These are phyloP conservation scores for Casuarina cunninghamiana DNA, from an alignment of 306 rosid species.

Conservation along the genomic window DNA sequence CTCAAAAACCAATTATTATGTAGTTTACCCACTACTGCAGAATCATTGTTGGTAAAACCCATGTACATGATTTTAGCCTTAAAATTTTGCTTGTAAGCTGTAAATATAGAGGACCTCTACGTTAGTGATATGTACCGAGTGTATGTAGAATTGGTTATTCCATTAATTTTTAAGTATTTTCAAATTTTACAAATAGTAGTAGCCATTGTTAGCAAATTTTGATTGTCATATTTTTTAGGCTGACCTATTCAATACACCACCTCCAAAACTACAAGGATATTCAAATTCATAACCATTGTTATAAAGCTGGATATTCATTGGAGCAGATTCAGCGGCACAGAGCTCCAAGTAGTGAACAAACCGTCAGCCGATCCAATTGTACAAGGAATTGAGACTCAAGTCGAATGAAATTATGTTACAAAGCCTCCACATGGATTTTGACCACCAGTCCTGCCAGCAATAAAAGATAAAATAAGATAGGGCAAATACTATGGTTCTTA, in stretches of 20 bases:
- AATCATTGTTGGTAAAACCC: slow-evolving; percentile 29
- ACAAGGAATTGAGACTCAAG: no score
- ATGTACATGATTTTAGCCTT: slow-evolving; percentile 35
- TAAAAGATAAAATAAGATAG: no score
- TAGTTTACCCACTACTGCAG: slow-evolving; percentile 24
- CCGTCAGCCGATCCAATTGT: no score
- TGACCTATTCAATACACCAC: background rate
- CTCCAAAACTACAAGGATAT: no score
- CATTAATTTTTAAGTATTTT: background rate
- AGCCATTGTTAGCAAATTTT: background rate
- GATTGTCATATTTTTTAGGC: background rate
- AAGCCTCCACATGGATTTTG: no score
- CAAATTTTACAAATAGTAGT: background rate
- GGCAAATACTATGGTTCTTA: no score
- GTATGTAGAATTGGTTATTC: background rate
- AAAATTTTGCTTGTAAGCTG: slow-evolving; percentile 29
- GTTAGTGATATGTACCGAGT: background rate
- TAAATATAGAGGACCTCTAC: background rate
- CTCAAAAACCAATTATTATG: slow-evolving; percentile 21
- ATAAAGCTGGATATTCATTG: no score
- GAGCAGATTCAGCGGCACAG: no score
- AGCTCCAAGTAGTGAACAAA: no score
- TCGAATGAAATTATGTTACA: no score
- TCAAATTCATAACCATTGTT: no score
- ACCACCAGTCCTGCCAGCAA: no score